A percentile compares a stretch with the other conserved stretches of the same genome.
Conservation (phyloP, 305 asterid species). For the Fraxinus platypoda region DNA sequence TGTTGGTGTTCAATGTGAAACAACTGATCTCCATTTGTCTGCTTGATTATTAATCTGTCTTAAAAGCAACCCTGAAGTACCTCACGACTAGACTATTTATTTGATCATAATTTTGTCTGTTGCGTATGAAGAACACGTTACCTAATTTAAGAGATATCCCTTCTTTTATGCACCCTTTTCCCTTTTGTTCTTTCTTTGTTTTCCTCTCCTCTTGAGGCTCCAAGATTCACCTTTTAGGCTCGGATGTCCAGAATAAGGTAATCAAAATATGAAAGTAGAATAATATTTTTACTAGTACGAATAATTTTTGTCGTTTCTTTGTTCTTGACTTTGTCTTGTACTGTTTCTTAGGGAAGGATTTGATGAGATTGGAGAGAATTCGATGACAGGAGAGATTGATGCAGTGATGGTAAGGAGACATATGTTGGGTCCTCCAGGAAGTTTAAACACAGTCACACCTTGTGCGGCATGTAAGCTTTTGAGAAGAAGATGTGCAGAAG, state of each 20-base stretch:
- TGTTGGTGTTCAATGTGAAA: slow-evolving; percentile 6
- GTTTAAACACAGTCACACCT: slow-evolving; percentile 65
- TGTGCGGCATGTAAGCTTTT: slow-evolving; percentile 85
- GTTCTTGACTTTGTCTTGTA: background rate
- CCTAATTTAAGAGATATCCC: slow-evolving; percentile 26
- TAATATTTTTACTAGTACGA: background rate
- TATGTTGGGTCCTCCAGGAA: slow-evolving; percentile 50
- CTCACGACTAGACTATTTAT: background rate
- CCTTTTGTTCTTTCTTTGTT: slow-evolving; percentile 26
- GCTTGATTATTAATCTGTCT: background rate
- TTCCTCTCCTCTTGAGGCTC: slow-evolving; percentile 13
- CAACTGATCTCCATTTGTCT: slow-evolving; percentile 3
- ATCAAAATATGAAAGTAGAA: background rate
- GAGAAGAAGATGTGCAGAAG: slow-evolving; percentile 76
- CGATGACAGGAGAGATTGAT: slow-evolving; percentile 45
- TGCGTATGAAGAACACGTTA: slow-evolving; percentile 27
- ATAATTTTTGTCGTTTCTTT: background rate
- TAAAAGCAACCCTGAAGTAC: slow-evolving; percentile 25
- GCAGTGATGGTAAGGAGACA: slow-evolving; percentile 48
- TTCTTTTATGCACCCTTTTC: slow-evolving; percentile 40
- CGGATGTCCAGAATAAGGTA: slow-evolving; percentile 77
- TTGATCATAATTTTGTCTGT: slow-evolving; percentile 12
- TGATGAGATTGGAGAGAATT: slow-evolving; percentile 60
- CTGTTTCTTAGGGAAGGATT: slow-evolving; percentile 51
- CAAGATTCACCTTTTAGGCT: slow-evolving; percentile 15